Percentiles rank a stretch among this genome's conserved stretches.
Evolutionary conservation across 495 filamentous ascomycete genomes (phyloP).

Genomic region (Penicillium malachiteum): DNA sequence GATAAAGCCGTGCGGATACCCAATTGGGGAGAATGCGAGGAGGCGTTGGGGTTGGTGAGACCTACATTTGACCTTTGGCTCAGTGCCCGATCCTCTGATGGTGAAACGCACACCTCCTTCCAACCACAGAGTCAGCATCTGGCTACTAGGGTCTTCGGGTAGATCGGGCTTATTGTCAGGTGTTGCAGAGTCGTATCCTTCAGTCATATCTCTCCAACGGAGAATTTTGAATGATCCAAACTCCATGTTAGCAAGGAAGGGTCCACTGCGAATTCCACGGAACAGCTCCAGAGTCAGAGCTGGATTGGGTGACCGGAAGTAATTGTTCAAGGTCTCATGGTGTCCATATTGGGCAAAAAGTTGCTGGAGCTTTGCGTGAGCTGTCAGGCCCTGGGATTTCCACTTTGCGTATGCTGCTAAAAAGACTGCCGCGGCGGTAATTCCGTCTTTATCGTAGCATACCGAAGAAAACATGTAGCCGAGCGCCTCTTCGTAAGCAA

Average conservation of each 20-base stretch:
- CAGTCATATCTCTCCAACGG: slow-evolving; percentile 68
- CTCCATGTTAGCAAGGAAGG: slow-evolving; percentile 38
- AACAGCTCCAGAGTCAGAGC: slow-evolving; percentile 55
- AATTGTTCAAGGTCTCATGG: slow-evolving; percentile 67
- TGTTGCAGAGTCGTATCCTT: slow-evolving; percentile 61
- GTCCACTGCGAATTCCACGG: slow-evolving; percentile 49
- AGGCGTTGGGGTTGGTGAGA: neutral
- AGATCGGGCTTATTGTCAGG: slow-evolving; percentile 54
- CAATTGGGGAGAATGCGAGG: neutral
- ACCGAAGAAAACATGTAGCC: slow-evolving; percentile 72
- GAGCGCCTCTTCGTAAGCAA: slow-evolving; percentile 71
- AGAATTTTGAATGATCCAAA: slow-evolving; percentile 54
- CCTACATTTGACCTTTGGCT: slow-evolving; percentile 66
- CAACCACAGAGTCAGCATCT: slow-evolving; percentile 74
- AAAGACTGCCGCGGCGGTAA: slow-evolving; percentile 66
- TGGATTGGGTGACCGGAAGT: slow-evolving; percentile 61
- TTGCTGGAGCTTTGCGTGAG: slow-evolving; percentile 57
- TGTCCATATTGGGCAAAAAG: slow-evolving; percentile 63
- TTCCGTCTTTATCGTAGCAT: slow-evolving; percentile 70
- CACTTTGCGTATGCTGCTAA: slow-evolving; percentile 56
- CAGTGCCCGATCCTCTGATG: slow-evolving; percentile 66
- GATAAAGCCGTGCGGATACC: neutral
- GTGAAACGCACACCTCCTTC: slow-evolving; percentile 61
- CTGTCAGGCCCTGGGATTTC: slow-evolving; percentile 53
- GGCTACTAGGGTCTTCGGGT: slow-evolving; percentile 56